Evolutionary conservation across 78 protist genomes (phyloP).

Genomic region (Isochrysis galbana): DNA sequence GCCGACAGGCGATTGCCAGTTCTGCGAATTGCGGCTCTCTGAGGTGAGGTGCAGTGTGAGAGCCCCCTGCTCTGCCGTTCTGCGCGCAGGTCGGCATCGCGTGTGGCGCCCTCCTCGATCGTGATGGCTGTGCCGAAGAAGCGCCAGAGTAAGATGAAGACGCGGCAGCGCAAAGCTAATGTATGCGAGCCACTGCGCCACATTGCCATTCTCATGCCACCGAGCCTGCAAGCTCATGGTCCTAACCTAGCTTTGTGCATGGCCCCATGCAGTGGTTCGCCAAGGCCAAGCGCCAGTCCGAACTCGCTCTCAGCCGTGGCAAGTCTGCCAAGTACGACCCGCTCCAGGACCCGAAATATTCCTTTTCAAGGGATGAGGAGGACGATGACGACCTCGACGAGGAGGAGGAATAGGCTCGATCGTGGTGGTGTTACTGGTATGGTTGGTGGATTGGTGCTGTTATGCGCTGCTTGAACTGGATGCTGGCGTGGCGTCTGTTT

Average conservation of each 20-base stretch:
- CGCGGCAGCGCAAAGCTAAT: background rate
- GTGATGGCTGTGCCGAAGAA: slow-evolving; percentile 12
- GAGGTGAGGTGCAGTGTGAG: too few species aligned
- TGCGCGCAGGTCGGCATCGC: too few species aligned
- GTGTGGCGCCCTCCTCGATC: too few species aligned
- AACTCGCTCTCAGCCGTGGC: background rate
- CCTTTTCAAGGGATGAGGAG: background rate
- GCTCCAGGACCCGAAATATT: slow-evolving; percentile 16
- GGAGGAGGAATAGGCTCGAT: slow-evolving; percentile 15
- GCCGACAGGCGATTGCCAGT: too few species aligned
- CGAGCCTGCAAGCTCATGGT: too few species aligned
- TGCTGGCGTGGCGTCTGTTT: too few species aligned
- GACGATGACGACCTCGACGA: background rate
- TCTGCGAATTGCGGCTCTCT: too few species aligned
- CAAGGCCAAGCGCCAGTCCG: background rate
- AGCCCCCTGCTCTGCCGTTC: too few species aligned
- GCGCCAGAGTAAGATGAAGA: background rate
- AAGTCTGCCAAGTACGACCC: background rate
- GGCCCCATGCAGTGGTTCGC: slow-evolving; percentile 15
- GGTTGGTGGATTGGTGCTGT: too few species aligned
- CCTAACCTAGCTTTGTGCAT: background rate
- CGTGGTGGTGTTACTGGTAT: too few species aligned
- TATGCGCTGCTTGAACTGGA: too few species aligned
- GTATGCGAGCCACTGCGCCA: background rate
- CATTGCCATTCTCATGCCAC: too few species aligned